phyloP scores from a whole-genome alignment of 1,139 yeast species.

The Kodamaea fungicola region DNA sequence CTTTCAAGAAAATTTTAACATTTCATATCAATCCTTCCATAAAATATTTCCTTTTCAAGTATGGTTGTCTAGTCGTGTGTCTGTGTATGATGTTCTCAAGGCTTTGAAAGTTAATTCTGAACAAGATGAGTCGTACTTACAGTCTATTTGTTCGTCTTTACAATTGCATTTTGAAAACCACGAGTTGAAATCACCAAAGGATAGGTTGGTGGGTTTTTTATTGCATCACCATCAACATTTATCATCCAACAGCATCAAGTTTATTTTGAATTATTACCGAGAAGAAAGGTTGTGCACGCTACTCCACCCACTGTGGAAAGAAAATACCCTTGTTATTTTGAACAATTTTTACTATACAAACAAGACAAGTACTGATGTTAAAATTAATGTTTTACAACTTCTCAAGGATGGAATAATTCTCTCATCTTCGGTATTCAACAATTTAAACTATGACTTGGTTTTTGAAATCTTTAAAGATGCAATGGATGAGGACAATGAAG shows the following conservation, averaged over 20 bases:
- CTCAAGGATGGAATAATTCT: constrained; percentile 41
- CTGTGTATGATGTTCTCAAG: constrained; percentile 37
- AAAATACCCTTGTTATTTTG: constrained; percentile 43
- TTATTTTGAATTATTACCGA: constrained; percentile 45
- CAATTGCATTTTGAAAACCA: constrained; percentile 32
- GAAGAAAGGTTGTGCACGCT: constrained; percentile 54
- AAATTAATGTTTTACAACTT: constrained; percentile 39
- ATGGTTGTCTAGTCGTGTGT: constrained; percentile 42
- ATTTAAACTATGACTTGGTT: constrained; percentile 25
- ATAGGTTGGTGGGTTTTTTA: constrained; percentile 42
- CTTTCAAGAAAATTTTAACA: constrained; percentile 16
- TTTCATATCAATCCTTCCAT: constrained; percentile 14
- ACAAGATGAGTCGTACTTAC: constrained; percentile 33
- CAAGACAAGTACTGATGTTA: constrained; percentile 23
- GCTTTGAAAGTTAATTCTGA: constrained; percentile 21
- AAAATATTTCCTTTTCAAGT: constrained; percentile 39
- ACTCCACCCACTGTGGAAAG: constrained; percentile 51
- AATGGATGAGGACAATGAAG: constrained; percentile 25
- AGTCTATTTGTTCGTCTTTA: constrained; percentile 35
- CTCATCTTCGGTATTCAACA: constrained; percentile 28
- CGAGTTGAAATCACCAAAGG: constrained; percentile 44
- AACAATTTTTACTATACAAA: constrained; percentile 38
- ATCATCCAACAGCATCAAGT: constrained; percentile 32
- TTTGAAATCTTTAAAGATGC: constrained; percentile 29
- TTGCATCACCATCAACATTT: constrained; percentile 35